Conservation (phyloP, 306 rosid genomes). For the Morella rubra region DNA sequence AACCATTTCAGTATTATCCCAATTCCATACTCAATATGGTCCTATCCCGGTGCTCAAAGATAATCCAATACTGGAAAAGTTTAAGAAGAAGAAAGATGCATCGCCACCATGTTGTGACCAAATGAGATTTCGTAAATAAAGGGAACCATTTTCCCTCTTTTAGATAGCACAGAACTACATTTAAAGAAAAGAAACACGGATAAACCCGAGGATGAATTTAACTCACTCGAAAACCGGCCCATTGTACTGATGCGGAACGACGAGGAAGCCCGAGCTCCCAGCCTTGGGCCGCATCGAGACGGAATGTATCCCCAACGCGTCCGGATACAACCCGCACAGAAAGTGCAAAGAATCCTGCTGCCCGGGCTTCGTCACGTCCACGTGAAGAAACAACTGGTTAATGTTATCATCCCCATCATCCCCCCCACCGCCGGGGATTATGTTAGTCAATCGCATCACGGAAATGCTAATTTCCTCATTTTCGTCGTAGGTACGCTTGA, state of each 20-base stretch:
- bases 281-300: constrained; percentile 73
- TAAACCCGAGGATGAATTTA: background rate
- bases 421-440: constrained; percentile 30
- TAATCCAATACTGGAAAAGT: background rate
- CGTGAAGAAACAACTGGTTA: constrained; percentile 76
- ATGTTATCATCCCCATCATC: constrained; percentile 48
- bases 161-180: background rate
- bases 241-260: constrained; percentile 43
- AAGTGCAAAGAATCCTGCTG: constrained; percentile 61
- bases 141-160: background rate
- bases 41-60: background rate
- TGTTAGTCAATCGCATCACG: constrained; percentile 58
- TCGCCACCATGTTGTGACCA: background rate
- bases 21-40: background rate
- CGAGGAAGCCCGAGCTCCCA: constrained; percentile 31
- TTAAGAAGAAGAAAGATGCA: background rate
- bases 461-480: constrained; percentile 62
- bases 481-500: constrained; percentile 53
- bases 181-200: background rate
- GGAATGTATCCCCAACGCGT: constrained; percentile 88
- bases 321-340: constrained; percentile 81
- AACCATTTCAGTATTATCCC: background rate
- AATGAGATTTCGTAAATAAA: background rate
- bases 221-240: constrained; percentile 81
- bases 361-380: constrained; percentile 64